Evolutionary conservation across 805 yeast species (phyloP).

Genomic region (Wickerhamiella domercqiae): DNA sequence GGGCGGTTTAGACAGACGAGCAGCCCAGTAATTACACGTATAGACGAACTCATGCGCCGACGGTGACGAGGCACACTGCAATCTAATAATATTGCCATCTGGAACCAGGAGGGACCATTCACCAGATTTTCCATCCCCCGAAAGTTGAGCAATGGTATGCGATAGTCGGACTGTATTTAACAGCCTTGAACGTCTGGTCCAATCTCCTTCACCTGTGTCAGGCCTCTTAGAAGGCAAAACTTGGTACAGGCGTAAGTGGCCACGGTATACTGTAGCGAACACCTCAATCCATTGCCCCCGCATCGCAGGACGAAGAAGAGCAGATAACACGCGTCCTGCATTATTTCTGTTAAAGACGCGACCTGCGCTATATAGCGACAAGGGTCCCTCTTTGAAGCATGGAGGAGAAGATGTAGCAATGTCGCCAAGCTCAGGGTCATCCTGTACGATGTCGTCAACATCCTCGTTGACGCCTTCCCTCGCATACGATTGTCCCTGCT

Average conservation of each 20-base stretch:
- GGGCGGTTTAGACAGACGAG: constrained; percentile 69
- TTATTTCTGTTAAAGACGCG: no score
- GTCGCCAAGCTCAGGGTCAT: constrained; percentile 21
- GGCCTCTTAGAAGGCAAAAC: neutral
- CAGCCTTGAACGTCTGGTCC: constrained; percentile 49
- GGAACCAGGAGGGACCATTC: constrained; percentile 47
- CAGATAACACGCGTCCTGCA: no score
- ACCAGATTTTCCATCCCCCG: constrained; percentile 22
- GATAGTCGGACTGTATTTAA: constrained; percentile 39
- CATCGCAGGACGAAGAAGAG: no score
- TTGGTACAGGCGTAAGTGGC: constrained; percentile 42
- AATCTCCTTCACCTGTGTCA: constrained; percentile 45
- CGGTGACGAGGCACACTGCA: constrained; percentile 51
- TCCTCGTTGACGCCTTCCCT: constrained; percentile 7
- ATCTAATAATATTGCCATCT: constrained; percentile 31
- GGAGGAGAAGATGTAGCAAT: constrained; percentile 61
- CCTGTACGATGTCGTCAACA: constrained; percentile 19
- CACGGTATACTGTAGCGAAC: constrained; percentile 55
- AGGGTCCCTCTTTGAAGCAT: constrained; percentile 60
- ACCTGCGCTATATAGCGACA: no score
- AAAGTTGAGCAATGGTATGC: constrained; percentile 29
- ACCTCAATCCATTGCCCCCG: constrained; percentile 30
- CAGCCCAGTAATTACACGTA: constrained; percentile 84
- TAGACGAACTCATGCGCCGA: constrained; percentile 56
- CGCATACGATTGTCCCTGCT: no score